These are phyloP conservation scores for Zelonia costaricensis DNA, from an alignment of 208 protist genomes.

Conservation along the genomic window DNA sequence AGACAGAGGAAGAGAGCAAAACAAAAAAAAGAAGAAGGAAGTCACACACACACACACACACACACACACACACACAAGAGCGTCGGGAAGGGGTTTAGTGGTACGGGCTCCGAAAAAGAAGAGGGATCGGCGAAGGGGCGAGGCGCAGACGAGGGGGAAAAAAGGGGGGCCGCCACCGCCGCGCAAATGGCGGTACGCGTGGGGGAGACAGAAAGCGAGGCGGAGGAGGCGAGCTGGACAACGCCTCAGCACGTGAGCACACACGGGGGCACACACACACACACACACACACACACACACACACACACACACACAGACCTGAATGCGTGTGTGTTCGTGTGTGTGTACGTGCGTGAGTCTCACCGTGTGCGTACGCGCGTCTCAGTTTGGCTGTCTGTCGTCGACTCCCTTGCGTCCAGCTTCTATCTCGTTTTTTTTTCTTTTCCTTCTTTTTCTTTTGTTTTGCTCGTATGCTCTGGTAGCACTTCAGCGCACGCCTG, in stretches of 20 bases:
- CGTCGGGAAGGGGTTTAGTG: no score
- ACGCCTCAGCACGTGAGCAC: no score
- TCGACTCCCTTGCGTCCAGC: neutral
- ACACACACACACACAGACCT: neutral
- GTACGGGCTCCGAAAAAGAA: no score
- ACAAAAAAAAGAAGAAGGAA: constrained; percentile 7
- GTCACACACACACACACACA: neutral
- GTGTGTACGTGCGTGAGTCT: neutral
- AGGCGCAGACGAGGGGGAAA: neutral
- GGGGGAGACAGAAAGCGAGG: no score
- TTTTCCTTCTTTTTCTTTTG: neutral
- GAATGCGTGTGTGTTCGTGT: neutral
- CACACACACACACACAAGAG: constrained; percentile 3
- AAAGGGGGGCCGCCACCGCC: no score
- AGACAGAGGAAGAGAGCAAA: no score
- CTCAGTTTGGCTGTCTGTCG: neutral
- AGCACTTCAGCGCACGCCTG: no score
- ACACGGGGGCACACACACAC: neutral
- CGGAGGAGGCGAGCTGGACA: no score
- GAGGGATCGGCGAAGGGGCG: neutral
- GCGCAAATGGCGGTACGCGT: no score
- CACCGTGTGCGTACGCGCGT: neutral
- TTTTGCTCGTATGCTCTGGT: neutral
- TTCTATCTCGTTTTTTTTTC: neutral
- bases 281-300: neutral